Percentiles rank a stretch among this genome's conserved stretches.
Conservation (phyloP, 2,329 filamentous ascomycete species). For the Aspergillus caelatus region DNA sequence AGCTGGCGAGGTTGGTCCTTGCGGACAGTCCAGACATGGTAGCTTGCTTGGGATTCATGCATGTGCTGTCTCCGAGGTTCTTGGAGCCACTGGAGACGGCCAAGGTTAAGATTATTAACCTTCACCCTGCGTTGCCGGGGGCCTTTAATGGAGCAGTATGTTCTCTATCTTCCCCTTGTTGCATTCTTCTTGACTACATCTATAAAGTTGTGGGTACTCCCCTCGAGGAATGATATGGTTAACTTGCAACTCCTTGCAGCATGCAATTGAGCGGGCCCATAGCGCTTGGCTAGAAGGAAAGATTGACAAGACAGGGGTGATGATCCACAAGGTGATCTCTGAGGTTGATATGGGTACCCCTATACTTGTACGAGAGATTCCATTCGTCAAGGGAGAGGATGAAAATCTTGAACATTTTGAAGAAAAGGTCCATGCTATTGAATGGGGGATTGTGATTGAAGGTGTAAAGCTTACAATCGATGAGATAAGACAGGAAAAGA, state of each 20-base stretch:
- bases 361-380: slow-evolving; percentile 71
- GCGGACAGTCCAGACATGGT: slow-evolving; percentile 70
- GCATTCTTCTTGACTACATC: not conserved
- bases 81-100: slow-evolving; percentile 66
- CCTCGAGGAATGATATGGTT: slow-evolving; percentile 4
- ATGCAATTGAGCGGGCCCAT: slow-evolving; percentile 78
- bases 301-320: slow-evolving; percentile 73
- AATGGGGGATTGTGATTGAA: slow-evolving; percentile 79
- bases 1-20: slow-evolving; percentile 70
- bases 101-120: slow-evolving; percentile 73
- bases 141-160: slow-evolving; percentile 71
- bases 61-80: slow-evolving; percentile 73
- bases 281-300: slow-evolving; percentile 70
- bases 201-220: not conserved
- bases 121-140: slow-evolving; percentile 76
- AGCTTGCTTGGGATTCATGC: slow-evolving; percentile 86
- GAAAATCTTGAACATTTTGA: slow-evolving; percentile 69
- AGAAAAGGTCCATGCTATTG: slow-evolving; percentile 71
- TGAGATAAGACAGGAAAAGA: slow-evolving; percentile 31
- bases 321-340: slow-evolving; percentile 82
- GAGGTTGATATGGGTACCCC: slow-evolving; percentile 80
- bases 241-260: slow-evolving; percentile 24
- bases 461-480: slow-evolving; percentile 55
- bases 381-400: slow-evolving; percentile 60
- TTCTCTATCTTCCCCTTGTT: slow-evolving; percentile 14